Base-by-base conservation (phyloP, 768 basidiomycete genomes). In the Psilocybe subaeruginosa region DNA sequence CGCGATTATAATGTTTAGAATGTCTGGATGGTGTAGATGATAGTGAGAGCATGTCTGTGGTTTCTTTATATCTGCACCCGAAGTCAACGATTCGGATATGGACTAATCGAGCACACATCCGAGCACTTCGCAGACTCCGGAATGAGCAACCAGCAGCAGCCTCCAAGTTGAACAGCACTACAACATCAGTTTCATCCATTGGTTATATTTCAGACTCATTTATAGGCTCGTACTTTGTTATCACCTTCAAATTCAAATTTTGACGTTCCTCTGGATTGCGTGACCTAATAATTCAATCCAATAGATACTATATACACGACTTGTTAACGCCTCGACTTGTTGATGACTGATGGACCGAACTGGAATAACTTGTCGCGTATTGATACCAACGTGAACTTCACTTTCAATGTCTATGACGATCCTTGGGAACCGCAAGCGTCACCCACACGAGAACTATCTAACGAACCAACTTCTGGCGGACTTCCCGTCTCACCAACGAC, bases 321-420 rank as follows among this genome's bases (percentile, higher is more conserved):
- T 54, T 35, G 41, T 35, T 43, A 37, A 8, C 41, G 52, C 33
- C 30, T 45, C 30, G 9, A 47, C 31, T 2, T n/a, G 49, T n/a
- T 8, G 31, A 59, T 59, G 58, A 59, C 41, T 45, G 58, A 58
- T 59, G 53, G 43, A 14, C 27, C 56, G 29, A 56, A 48, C 30
- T 49, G 52, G 49, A 57, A 47, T 31, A 45, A 53, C 53, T 54
- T 64, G 41, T 65, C 65, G 6, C 63, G 48, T 27, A 67, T 69
- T 51, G 65, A 71, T 57, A 68, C 68, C 4, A 61, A 39, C 56
- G 39, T 69, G 53, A 68, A 48, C 56, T 54, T 69, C 54, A 69
- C 66, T 4, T 54, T 66, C 55, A 70, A 67, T 56, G 64, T 70
- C 49, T 64, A 72, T 37, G 62, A 68, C 33, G 69, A 66, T 61